Percentiles rank a stretch among this genome's conserved stretches.
Evolutionary conservation across 768 basidiomycete genomes (phyloP).

Genomic region (Neoboletus subvelutipes): DNA sequence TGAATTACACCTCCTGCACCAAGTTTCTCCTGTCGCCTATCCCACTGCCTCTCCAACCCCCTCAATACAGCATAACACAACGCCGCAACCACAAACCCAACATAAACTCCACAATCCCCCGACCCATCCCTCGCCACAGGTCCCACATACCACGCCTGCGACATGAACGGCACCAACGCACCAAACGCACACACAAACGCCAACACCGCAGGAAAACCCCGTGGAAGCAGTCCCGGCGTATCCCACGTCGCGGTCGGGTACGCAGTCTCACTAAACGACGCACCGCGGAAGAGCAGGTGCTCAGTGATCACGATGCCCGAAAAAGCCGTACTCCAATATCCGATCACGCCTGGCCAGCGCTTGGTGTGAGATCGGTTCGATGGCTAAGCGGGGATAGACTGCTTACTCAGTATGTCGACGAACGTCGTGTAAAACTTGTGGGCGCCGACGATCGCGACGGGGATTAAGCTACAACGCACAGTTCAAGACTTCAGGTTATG

Average conservation of each 20-base stretch:
- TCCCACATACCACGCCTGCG: slow-evolving; percentile 52
- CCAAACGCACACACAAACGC: slow-evolving; percentile 41
- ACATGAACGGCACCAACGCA: slow-evolving; percentile 47
- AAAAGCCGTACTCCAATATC: slow-evolving; percentile 44
- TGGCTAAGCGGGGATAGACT: neutral
- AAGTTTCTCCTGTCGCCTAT: neutral
- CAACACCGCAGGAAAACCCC: slow-evolving; percentile 40
- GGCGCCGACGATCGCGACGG: slow-evolving; percentile 48
- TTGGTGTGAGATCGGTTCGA: slow-evolving; percentile 15
- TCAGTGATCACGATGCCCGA: slow-evolving; percentile 41
- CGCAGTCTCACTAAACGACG: slow-evolving; percentile 28
- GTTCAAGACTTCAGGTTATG: neutral
- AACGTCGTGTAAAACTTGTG: slow-evolving; percentile 45
- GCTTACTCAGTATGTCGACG: slow-evolving; percentile 40
- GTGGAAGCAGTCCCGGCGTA: slow-evolving; percentile 37
- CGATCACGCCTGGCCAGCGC: slow-evolving; percentile 37
- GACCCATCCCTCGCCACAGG: slow-evolving; percentile 44
- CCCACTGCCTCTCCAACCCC: slow-evolving; percentile 27
- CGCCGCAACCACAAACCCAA: slow-evolving; percentile 36
- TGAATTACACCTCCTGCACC: neutral
- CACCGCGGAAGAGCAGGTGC: slow-evolving; percentile 43
- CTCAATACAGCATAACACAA: slow-evolving; percentile 34
- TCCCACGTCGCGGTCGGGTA: slow-evolving; percentile 43
- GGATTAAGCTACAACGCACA: slow-evolving; percentile 37
- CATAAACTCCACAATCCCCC: slow-evolving; percentile 50